Conservation (phyloP, 768 basidiomycete genomes). For the Tremella fuciformis region DNA sequence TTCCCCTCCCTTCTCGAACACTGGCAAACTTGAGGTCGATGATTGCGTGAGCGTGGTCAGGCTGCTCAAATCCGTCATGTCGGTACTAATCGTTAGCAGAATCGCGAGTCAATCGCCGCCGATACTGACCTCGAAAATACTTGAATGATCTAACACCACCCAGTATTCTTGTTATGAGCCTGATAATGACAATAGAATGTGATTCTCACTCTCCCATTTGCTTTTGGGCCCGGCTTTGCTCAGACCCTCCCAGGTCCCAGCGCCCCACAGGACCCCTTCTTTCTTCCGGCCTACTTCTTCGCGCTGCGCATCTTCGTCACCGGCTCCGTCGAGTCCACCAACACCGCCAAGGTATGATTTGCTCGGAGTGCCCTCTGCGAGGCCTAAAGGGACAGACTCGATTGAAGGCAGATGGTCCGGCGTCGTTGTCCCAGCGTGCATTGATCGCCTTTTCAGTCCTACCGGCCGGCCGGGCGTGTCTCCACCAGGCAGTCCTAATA, state of each 20-base stretch:
- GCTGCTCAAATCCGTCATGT: conserved; percentile 33
- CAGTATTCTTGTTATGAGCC: conserved; percentile 38
- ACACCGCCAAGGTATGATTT: conserved; percentile 1
- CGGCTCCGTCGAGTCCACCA: conserved; percentile 6
- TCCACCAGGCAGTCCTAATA: not conserved
- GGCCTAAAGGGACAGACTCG: not conserved
- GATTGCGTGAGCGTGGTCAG: conserved; percentile 39
- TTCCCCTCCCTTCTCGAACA: conserved; percentile 49
- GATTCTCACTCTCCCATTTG: conserved; percentile 51
- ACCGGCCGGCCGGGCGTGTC: not conserved
- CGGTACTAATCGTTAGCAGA: conserved; percentile 36
- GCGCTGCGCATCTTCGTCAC: conserved; percentile 39
- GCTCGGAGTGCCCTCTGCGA: not conserved
- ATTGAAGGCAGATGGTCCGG: not conserved
- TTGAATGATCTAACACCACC: conserved; percentile 49
- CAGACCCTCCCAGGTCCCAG: conserved; percentile 49
- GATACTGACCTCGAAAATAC: conserved; percentile 45
- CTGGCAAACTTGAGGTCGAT: conserved; percentile 52
- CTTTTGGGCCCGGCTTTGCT: conserved; percentile 35
- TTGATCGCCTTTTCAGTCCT: not conserved
- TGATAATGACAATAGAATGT: not conserved
- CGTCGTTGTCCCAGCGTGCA: not conserved
- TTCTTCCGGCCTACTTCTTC: conserved; percentile 47
- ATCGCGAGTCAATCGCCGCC: not conserved
- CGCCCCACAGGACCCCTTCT: conserved; percentile 51